Base-by-base conservation (phyloP, 257 asterid genomes). In the Penstemon barbatus region DNA sequence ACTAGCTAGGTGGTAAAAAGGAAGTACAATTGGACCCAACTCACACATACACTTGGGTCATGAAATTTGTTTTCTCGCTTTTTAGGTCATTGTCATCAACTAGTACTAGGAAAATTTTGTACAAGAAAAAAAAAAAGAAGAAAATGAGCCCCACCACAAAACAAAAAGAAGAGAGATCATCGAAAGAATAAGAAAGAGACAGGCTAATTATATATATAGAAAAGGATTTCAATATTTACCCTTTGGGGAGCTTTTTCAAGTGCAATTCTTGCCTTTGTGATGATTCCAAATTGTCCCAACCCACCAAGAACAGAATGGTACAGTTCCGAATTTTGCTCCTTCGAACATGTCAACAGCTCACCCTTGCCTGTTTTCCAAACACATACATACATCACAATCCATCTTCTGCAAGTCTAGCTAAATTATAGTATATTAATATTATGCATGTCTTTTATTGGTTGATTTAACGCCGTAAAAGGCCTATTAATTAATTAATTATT, bases 291-390 rank as follows among this genome's bases (percentile, higher is more conserved):
- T 66, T 90, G 97, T 33, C 97, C 97, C 46, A 87, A 68, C 43
- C 97, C 97, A 36, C 97, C 97, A 57, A 90, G 97, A 70, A 81
- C 93, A 54, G 81, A 88, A 51, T 90, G 80, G 73, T 77, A 90
- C 53, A 90, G 72, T 54, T 87, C 91, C 7, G 88, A 69, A 44
- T 85, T 84, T 10, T 75, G 59, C 52, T 83, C 77, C 66, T 82
- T 63, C 0, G 93, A 87, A 77, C 97, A 90, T 58, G 84, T 86
- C 57, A 79, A 9, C 43, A 85, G 54, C 74, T 87, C 97, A 10
- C 97, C 97, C 63, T 87, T 90, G 9, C 97, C 97, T 90, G 86
- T 76, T 79, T 60, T 8, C 48, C 52, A 40, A 37, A 57, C 18
- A 15, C 18, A 0, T 59, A 60, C 4, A 5, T 11, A 9, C 12